A percentile compares a stretch with the other conserved stretches of the same genome.
Evolutionary conservation across 129 eudicot genomes (phyloP).

Genomic region (Lactuca sativa): DNA sequence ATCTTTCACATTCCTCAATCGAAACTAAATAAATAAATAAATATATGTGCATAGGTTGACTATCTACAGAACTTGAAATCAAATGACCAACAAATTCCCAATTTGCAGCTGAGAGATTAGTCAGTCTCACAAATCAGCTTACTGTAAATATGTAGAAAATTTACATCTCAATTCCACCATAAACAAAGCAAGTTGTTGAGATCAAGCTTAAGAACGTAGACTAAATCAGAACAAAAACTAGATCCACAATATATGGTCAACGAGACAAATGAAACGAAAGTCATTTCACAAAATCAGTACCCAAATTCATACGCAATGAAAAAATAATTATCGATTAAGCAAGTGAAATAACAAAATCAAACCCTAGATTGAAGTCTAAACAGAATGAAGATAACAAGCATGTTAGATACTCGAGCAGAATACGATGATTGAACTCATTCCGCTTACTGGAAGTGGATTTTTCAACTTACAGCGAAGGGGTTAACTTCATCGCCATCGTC

Average conservation of each 20-base stretch:
- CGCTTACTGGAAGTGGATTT: neutral
- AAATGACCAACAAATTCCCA: neutral
- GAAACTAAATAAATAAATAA: neutral
- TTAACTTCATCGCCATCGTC: slow-evolving; percentile 40
- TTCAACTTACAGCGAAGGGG: slow-evolving; percentile 35
- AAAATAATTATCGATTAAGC: neutral
- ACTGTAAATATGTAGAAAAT: neutral
- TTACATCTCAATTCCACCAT: neutral
- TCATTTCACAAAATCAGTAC: slow-evolving; percentile 1
- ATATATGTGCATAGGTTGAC: neutral
- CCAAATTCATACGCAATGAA: neutral
- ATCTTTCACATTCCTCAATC: neutral
- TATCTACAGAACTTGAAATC: slow-evolving; percentile 9
- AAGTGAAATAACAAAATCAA: slow-evolving; percentile 11
- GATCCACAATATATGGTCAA: slow-evolving; percentile 27
- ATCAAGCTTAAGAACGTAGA: neutral
- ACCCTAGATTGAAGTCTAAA: slow-evolving; percentile 26
- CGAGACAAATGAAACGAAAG: slow-evolving; percentile 2
- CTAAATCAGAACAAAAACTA: slow-evolving; percentile 12
- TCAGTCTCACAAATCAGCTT: slow-evolving; percentile 6
- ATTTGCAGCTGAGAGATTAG: slow-evolving; percentile 2
- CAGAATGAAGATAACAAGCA: slow-evolving; percentile 8
- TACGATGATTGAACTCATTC: neutral
- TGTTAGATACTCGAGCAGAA: slow-evolving; percentile 3
- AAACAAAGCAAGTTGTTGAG: slow-evolving; percentile 19